Conservation (phyloP, 148 eudicot genomes). For the Camellia granthamiana region DNA sequence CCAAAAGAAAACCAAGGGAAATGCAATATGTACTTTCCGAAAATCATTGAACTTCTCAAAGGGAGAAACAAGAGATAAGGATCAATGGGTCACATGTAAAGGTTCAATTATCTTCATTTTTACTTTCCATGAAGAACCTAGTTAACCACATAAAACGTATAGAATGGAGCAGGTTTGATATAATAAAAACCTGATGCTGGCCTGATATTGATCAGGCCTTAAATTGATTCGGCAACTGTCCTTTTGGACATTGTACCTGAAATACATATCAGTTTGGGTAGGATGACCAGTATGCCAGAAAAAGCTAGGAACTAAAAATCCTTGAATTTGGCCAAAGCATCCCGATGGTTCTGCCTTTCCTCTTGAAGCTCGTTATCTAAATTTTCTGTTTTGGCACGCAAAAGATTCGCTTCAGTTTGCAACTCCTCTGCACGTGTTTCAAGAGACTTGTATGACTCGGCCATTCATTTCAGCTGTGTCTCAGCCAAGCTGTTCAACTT, state of each 20-base stretch:
- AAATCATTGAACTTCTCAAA: background rate
- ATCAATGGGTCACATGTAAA: background rate
- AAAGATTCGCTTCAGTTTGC: slow-evolving; percentile 56
- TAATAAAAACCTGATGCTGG: background rate
- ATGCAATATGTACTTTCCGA: background rate
- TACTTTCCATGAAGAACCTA: background rate
- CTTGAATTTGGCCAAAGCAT: slow-evolving; percentile 59
- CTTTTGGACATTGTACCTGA: too few species aligned
- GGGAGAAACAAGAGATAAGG: background rate
- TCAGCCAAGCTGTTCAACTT: slow-evolving; percentile 77
- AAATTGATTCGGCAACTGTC: background rate
- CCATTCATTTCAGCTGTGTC: slow-evolving; percentile 97
- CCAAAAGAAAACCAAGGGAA: background rate
- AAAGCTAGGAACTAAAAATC: slow-evolving; percentile 43
- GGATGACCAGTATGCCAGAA: background rate
- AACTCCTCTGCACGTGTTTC: slow-evolving; percentile 76
- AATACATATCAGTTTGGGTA: background rate
- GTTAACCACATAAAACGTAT: background rate
- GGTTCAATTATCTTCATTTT: background rate
- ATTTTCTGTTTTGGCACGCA: slow-evolving; percentile 48
- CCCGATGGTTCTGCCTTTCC: slow-evolving; percentile 59
- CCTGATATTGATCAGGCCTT: background rate
- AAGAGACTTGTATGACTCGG: slow-evolving; percentile 82
- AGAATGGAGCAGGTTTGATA: background rate
- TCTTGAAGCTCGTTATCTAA: slow-evolving; percentile 66